A percentile compares a stretch with the other conserved stretches of the same genome.
phyloP scores from a whole-genome alignment of 495 filamentous ascomycete species.

The Hyphodiscus hymeniophilus region DNA sequence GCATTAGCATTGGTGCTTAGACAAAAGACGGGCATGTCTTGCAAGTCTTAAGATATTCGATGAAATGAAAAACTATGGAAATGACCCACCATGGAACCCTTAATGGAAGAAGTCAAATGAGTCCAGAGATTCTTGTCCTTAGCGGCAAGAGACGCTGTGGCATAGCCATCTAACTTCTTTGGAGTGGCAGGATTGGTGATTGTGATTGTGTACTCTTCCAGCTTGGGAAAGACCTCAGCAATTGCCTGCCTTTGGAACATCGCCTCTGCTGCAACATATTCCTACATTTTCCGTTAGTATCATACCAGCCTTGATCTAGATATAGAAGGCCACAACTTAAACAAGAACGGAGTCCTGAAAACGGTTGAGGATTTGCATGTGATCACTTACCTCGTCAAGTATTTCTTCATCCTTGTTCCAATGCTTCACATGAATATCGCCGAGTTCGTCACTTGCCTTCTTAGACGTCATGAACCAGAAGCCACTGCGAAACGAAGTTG shows the following conservation, averaged over 20 bases:
- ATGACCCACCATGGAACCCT: constrained; percentile 4
- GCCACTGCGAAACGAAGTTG: constrained; percentile 42
- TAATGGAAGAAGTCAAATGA: constrained; percentile 42
- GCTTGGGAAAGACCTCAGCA: constrained; percentile 26
- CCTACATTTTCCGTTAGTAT: background rate
- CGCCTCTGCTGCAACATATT: constrained; percentile 29
- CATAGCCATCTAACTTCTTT: background rate
- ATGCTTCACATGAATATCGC: constrained; percentile 43
- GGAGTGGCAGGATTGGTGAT: constrained; percentile 4
- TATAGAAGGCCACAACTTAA: too few species aligned
- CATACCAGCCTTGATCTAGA: too few species aligned
- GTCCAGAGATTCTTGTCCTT: constrained; percentile 29
- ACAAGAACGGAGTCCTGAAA: too few species aligned
- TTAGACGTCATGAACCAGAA: constrained; percentile 43
- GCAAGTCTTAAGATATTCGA: too few species aligned
- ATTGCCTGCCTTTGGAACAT: constrained; percentile 27
- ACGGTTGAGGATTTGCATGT: background rate
- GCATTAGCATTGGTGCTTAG: too few species aligned
- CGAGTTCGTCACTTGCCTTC: constrained; percentile 13
- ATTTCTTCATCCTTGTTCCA: constrained; percentile 51
- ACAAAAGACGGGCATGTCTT: too few species aligned
- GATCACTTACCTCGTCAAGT: constrained; percentile 26
- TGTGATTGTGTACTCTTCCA: constrained; percentile 28
- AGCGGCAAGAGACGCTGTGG: background rate
- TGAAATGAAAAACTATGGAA: too few species aligned